These are phyloP conservation scores for Salix dunnii DNA, from an alignment of 345 rosid genomes.

Conservation along the genomic window DNA sequence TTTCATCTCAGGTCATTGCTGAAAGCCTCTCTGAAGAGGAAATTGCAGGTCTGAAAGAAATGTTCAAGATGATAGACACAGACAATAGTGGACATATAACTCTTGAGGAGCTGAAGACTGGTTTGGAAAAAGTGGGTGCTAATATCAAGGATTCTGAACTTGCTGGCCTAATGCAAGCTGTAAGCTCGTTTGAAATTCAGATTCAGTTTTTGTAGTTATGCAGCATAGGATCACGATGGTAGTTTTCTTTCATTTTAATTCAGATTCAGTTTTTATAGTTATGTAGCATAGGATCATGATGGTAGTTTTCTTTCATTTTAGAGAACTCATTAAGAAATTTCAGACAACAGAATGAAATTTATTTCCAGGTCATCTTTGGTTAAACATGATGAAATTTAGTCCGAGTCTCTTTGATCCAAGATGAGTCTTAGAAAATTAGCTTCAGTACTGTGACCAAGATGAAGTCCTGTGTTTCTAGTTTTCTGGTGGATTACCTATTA, in stretches of 20 bases:
- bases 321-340: neutral
- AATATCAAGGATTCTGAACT: conserved; percentile 71
- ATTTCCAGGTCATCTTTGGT: neutral
- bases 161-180: conserved; percentile 73
- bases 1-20: conserved; percentile 64
- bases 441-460: neutral
- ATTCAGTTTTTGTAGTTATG: neutral
- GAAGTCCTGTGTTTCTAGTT: neutral
- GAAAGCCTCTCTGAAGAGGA: conserved; percentile 88
- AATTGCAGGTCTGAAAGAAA: conserved; percentile 82
- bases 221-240: neutral
- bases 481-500: neutral
- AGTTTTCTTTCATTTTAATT: neutral
- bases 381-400: neutral
- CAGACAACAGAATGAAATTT: neutral
- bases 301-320: neutral
- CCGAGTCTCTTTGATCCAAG: neutral
- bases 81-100: conserved; percentile 86
- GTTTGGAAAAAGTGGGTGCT: conserved; percentile 80
- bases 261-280: neutral
- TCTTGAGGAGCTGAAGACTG: conserved; percentile 78
- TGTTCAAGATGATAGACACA: conserved; percentile 92
- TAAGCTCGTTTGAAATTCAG: conserved; percentile 29
- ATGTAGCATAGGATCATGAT: neutral
- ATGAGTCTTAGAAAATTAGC: neutral